Base-by-base conservation (phyloP, 176 grass and related monocot genomes). In the Tillandsia leiboldiana region DNA sequence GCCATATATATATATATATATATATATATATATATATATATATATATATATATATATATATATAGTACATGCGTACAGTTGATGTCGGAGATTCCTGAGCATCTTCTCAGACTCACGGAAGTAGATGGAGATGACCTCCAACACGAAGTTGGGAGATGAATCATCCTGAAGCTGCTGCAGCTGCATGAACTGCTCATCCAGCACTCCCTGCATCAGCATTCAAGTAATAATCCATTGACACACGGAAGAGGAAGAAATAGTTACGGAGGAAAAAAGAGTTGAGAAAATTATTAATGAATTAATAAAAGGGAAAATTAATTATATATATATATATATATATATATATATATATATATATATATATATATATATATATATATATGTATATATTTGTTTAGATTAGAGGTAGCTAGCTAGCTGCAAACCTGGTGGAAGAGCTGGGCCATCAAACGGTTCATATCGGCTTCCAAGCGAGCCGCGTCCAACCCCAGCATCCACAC, bases 81-180 rank as follows among this genome's bases (percentile, higher is more conserved):
- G 28, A 42, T 29, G 17, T 67, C 65, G 12, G 65, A 67, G 13
- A 49, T 67, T 49, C 65, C 14, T 67, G 65, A 67, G 65, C 28
- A 67, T 29, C 65, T 67, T 67, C 26, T 67, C 65, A 3, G 65
- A 67, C 33, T 67, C 65, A 4, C 14, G 65, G 65, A 67, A 67
- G 65, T 67, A 67, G 28, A 67, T 67, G 12, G 65, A 67, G 65
- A 67, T 67, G 33, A 67, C 65, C 65, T 67, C 65, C 28, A 9
- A 67, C 12, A 67, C 65, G 65, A 67, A 67, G 48, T 67, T 67
- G 27, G 65, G 65, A 3, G 65, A 67, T n/a, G 65, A 67, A 12
- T 67, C 65, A 15, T 67, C 65, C 65, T 67, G 65, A 29, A 67
- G 65, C 65, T 67, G 65, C 65, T 67, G 26, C 33, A 67, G 65